These are phyloP conservation scores for Rhypophila decipiens DNA, from an alignment of 495 filamentous ascomycete species.

Conservation along the genomic window DNA sequence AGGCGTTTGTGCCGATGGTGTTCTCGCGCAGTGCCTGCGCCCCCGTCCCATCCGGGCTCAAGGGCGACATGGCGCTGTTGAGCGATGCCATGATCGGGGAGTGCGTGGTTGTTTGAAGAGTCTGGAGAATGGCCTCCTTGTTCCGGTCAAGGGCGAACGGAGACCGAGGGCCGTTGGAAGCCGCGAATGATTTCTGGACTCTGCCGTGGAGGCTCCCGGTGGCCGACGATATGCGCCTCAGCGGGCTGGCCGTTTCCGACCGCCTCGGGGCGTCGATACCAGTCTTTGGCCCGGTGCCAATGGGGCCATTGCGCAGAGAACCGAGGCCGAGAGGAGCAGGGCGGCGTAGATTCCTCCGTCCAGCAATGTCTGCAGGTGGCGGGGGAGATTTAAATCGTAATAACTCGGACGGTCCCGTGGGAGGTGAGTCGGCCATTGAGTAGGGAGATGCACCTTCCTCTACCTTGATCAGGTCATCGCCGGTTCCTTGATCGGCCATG, in stretches of 20 bases:
- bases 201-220: conserved; percentile 29
- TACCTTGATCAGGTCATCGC: conserved; percentile 14
- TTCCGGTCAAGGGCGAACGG: conserved; percentile 38
- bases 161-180: conserved; percentile 32
- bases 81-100: conserved; percentile 29
- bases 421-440: conserved; percentile 23
- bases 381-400: conserved; percentile 40
- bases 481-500: conserved; percentile 7
- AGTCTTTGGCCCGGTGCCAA: conserved; percentile 30
- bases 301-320: conserved; percentile 27
- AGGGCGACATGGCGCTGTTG: conserved; percentile 28
- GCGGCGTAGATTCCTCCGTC: conserved; percentile 39
- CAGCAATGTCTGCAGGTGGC: conserved; percentile 41
- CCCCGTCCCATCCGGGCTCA: conserved; percentile 17
- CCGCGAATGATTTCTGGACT: conserved; percentile 34
- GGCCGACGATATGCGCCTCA: conserved; percentile 42
- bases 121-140: conserved; percentile 32
- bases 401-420: conserved; percentile 11
- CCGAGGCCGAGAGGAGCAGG: conserved; percentile 34
- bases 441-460: conserved; percentile 20
- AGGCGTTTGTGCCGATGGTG: conserved; percentile 23
- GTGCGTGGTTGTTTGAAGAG: conserved; percentile 28
- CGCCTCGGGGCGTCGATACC: conserved; percentile 31
- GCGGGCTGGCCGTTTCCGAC: conserved; percentile 32
- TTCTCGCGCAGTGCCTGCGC: conserved; percentile 26